Evolutionary conservation across 345 rosid species (phyloP).

Genomic region (Eutrema yunnanense): DNA sequence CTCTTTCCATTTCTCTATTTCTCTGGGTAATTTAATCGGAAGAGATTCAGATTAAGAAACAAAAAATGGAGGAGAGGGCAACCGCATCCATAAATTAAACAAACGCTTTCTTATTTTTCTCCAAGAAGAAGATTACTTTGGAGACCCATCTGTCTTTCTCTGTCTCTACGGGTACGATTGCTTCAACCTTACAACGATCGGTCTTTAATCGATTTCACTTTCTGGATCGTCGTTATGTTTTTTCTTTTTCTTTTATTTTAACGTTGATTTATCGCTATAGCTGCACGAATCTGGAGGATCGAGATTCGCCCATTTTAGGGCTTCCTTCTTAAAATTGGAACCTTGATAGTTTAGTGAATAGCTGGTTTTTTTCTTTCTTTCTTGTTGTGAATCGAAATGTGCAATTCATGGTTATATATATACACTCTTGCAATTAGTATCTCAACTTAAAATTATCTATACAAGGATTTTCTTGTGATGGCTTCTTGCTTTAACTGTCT

Average conservation of each 20-base stretch:
- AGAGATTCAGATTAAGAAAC: background rate
- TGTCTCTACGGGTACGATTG: slow-evolving; percentile 5
- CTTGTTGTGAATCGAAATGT: background rate
- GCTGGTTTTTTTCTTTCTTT: background rate
- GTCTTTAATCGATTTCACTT: slow-evolving; percentile 11
- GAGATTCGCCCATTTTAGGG: background rate
- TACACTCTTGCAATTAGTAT: background rate
- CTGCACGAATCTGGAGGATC: slow-evolving; percentile 10
- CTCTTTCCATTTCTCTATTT: slow-evolving; percentile 7
- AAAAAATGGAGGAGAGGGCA: background rate
- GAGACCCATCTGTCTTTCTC: background rate
- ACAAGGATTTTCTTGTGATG: too few species aligned
- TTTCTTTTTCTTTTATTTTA: background rate
- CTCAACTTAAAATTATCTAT: background rate
- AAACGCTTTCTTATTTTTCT: background rate
- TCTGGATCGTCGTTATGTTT: background rate
- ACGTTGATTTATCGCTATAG: background rate
- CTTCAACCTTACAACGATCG: background rate
- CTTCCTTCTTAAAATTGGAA: background rate
- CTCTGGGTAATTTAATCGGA: background rate
- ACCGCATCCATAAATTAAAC: background rate
- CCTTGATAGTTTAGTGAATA: background rate
- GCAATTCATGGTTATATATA: background rate
- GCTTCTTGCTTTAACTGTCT: too few species aligned
- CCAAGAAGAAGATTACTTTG: background rate